These are phyloP conservation scores for Prinsepia uniflora DNA, from an alignment of 306 rosid species.

Conservation along the genomic window DNA sequence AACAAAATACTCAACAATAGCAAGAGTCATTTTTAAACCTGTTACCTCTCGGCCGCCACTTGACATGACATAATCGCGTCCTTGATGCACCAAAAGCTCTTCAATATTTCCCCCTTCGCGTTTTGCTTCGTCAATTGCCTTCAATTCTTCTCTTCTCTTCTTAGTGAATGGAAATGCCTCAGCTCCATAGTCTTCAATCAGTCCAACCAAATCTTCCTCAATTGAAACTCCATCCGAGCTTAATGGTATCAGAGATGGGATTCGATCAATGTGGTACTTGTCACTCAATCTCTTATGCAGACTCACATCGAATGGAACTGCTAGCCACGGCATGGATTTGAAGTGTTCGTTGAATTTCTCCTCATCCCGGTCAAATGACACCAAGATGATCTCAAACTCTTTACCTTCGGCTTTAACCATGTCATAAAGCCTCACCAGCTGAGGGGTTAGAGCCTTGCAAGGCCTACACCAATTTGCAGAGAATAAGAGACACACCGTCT, in stretches of 20 bases:
- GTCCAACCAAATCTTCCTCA: slow-evolving; percentile 58
- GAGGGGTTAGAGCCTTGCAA: slow-evolving; percentile 73
- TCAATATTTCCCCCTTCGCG: slow-evolving; percentile 58
- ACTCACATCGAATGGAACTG: slow-evolving; percentile 55
- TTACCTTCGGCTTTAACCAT: slow-evolving; percentile 39
- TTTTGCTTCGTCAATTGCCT: slow-evolving; percentile 56
- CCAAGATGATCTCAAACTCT: slow-evolving; percentile 62
- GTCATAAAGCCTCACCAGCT: slow-evolving; percentile 54
- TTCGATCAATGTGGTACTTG: slow-evolving; percentile 50
- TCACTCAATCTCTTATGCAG: slow-evolving; percentile 55
- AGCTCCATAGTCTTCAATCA: slow-evolving; percentile 82
- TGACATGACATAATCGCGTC: slow-evolving; percentile 49
- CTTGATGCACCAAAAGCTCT: slow-evolving; percentile 56
- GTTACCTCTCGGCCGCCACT: slow-evolving; percentile 59
- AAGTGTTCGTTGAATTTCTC: slow-evolving; percentile 57
- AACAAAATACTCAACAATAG: neutral
- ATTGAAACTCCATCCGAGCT: slow-evolving; percentile 39
- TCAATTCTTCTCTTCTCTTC: slow-evolving; percentile 59
- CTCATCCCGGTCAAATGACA: slow-evolving; percentile 67
- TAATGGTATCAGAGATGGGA: slow-evolving; percentile 67
- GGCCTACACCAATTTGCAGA: slow-evolving; percentile 96
- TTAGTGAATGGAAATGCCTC: slow-evolving; percentile 87
- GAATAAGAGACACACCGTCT: slow-evolving; percentile 67
- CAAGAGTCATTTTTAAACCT: neutral
- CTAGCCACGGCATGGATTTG: slow-evolving; percentile 79